Base-by-base conservation (phyloP, 345 rosid genomes). In the Bruguiera gymnorhiza region DNA sequence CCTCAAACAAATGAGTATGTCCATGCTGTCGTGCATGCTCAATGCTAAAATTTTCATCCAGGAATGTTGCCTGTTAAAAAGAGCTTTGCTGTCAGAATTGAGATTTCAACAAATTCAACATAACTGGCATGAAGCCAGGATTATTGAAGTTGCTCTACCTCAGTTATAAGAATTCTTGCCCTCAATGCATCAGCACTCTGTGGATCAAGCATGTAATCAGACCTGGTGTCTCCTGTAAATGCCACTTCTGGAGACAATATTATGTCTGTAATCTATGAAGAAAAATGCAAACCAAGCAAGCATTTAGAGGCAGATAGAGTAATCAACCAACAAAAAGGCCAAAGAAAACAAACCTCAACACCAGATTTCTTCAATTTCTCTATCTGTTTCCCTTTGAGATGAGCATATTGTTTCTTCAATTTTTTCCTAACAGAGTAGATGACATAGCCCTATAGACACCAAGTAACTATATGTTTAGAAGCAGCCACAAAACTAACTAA, bases 181-280 rank as follows among this genome's bases (percentile, higher is more conserved):
- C 96, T 88, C 82, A 94, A 81, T 1, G 98, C 97, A 83, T 94
- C 98, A 59, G 98, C 88, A 66, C 86, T 94, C 36, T 88, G 89
- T 54, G 98, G 98, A 80, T 94, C 91, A 51, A 91, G 89, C 96
- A 94, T 94, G 83, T 88, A 94, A 54, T 91, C 96, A 62, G 96
- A 75, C 32, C 95, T 94, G 61, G 98, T 94, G 76, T 94, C 97
- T 69, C 98, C 98, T 11, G 98, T 91, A 73, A 91, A 91, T 16
- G 97, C 96, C 63, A 94, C 88, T 84, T 94, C 97, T 26, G 98
- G 96, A 60, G 95, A 88, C 72, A 94, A 74, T 61, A 94, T 72
- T n/a, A 77, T 83, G 58, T 94, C 92, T 26, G 97, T 91, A 69
- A 94, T 94, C 97, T 94, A 79, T 18, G 70, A 63, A n/a, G 63